Evolutionary conservation across 306 rosid genomes (phyloP).

Genomic region (Abrus precatorius): DNA sequence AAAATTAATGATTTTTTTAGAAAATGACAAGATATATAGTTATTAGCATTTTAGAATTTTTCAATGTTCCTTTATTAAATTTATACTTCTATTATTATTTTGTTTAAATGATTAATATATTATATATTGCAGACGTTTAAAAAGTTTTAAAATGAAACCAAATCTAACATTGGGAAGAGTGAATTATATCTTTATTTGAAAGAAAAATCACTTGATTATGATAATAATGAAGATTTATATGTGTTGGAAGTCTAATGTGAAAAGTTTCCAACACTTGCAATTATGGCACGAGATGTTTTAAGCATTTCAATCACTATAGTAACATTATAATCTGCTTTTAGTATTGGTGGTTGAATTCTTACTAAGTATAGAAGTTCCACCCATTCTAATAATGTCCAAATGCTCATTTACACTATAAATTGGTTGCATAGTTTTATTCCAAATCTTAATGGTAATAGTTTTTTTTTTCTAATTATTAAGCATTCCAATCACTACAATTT

Average conservation of each 20-base stretch:
- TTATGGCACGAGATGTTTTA: neutral
- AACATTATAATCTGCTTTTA: neutral
- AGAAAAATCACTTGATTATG: neutral
- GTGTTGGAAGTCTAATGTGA: neutral
- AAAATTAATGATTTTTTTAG: too few species aligned
- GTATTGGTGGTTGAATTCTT: neutral
- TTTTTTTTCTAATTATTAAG: neutral
- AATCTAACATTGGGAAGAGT: neutral
- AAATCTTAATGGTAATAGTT: neutral
- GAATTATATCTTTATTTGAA: neutral
- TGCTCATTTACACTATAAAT: neutral
- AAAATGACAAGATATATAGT: too few species aligned
- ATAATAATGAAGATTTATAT: neutral
- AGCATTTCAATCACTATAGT: neutral
- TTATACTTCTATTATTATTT: neutral
- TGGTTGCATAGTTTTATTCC: neutral
- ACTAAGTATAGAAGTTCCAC: neutral
- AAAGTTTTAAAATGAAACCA: neutral
- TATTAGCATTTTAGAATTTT: too few species aligned
- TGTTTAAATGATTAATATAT: neutral
- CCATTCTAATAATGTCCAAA: neutral
- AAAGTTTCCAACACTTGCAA: neutral
- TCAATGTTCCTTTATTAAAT: too few species aligned
- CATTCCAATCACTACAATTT: too few species aligned
- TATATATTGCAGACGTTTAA: neutral